Base-by-base conservation (phyloP, 495 filamentous ascomycete species). In the Clohesyomyces aquaticus region DNA sequence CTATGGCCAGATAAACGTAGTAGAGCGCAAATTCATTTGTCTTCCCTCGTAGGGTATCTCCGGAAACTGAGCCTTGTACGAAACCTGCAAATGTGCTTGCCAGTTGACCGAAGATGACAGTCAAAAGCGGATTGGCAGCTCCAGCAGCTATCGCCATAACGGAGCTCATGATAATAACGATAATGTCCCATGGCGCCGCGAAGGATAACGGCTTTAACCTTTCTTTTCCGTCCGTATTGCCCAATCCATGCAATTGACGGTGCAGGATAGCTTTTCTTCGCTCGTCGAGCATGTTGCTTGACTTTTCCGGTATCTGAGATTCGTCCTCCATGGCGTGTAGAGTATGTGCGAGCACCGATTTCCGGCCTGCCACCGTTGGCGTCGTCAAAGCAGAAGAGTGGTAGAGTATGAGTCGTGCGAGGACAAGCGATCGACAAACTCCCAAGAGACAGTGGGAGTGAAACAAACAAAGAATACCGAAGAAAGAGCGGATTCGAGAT, bases 1-100 rank as follows among this genome's bases (percentile, higher is more conserved):
- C 92, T 53, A 97, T 86, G 27, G 84, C 93, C 41, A 97, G 82
- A 72, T 96, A 96, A 16, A 97, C 76, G 56, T 96, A 96, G 70
- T 95, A 96, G 21, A 96, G 73, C 25, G 91, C 88, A 41, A 42
- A 53, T 9, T 53, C 28, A 4, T 12, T 4, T 4, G 27, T 52
- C 10, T 53, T 32, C n/a, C 38, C 43, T 42, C 41, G 25, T 25
- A 61, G 46, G 14, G 26, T 28, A 27, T n/a, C 26, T 41, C 19
- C 18, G n/a, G 1, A 23, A 25, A 47, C n/a, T n/a, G 59, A n/a
- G 16, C 25, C 47, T 3, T 54, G 9, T 18, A 41, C 38, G 19
- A 53, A 53, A 4, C 46, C 46, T 16, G 18, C 22, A 26, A 61
- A 61, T 26, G 14, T 61, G 3, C 59, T 48, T 1, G 59, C 47